Base-by-base conservation (phyloP, 805 yeast genomes). In the Komagataella pastoris region DNA sequence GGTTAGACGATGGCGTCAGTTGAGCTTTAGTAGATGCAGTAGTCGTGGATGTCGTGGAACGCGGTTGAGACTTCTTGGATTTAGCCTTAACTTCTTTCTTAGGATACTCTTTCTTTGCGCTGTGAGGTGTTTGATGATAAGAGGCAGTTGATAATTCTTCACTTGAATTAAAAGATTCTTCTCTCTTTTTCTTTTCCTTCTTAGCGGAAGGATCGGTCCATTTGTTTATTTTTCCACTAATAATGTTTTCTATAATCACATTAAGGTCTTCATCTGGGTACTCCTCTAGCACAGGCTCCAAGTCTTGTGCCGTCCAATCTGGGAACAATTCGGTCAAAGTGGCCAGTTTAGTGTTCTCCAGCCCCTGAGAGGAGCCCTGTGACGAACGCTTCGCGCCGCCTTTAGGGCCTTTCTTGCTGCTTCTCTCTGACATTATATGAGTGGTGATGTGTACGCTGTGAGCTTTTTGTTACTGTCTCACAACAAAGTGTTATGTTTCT, bases 151-250 rank as follows among this genome's bases (percentile, higher is more conserved):
- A 17, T 14, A 30, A 30, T 30, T 30, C 40, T 30, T 30, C 40
- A 30, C 40, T 30, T 10, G 40, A 10, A 30, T 7, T 30, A 10
- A 30, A 30, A n/a, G 40, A 10, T 8, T 30, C 40, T 30, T 51
- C 56, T 44, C 48, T 50, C 51, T 53, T 54, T 44, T 48, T 54
- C 71, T 66, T 79, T 69, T 75, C 73, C 53, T 77, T 78, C 66
- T 82, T 85, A 48, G 76, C 85, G 67, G 82, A 83, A 56, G 88
- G 96, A 59, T 90, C 93, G 64, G 88, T 97, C 97, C 98, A 91
- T 68, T 85, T 88, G 58, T 85, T 76, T 44, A 88, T 95, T 61
- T 85, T 85, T 57, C 96, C 96, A 55, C 88, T 86, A 53, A 95
- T 83, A 67, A 93, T 90, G 66, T 88, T 83, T 62, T 85, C 90